Conservation (phyloP, 495 filamentous ascomycete species). For the Hypoxylon crocopeplum region DNA sequence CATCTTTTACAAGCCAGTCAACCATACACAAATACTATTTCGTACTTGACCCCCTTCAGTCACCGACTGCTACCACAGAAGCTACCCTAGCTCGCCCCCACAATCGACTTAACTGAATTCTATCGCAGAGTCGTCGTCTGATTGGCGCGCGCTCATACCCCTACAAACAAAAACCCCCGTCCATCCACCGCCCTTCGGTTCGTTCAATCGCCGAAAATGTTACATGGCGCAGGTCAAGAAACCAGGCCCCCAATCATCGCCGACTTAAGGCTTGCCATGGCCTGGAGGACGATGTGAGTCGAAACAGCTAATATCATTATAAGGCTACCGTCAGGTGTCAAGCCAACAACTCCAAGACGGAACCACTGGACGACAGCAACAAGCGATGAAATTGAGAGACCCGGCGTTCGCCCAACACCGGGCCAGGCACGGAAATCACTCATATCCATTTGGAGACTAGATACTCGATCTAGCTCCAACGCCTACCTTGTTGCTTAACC, state of each 20-base stretch:
- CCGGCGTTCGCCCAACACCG: constrained; percentile 1
- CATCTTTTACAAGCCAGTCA: constrained; percentile 4
- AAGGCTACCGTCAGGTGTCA: constrained; percentile 21
- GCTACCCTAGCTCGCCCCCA: constrained; percentile 26
- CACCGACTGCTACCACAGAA: constrained; percentile 33
- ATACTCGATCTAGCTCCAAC: constrained; percentile 11
- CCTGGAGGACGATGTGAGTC: constrained; percentile 16
- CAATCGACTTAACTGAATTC: constrained; percentile 29
- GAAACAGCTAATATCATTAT: constrained; percentile 35
- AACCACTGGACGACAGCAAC: constrained; percentile 24
- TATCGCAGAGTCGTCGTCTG: constrained; percentile 7
- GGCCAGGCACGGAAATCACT: neutral
- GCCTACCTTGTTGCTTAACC: too few relatives aligned
- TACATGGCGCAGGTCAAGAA: constrained; percentile 12
- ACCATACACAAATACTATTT: constrained; percentile 11
- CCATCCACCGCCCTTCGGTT: constrained; percentile 22
- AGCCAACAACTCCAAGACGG: constrained; percentile 5
- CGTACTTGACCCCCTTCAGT: constrained; percentile 21
- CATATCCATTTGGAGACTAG: neutral
- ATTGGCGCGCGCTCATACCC: constrained; percentile 22
- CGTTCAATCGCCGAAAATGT: constrained; percentile 35
- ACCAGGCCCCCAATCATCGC: constrained; percentile 32
- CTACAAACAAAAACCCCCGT: constrained; percentile 19
- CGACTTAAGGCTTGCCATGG: constrained; percentile 11
- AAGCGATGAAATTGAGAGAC: neutral